Conservation (phyloP, 1,139 yeast genomes). For the Diutina mesorugosa region DNA sequence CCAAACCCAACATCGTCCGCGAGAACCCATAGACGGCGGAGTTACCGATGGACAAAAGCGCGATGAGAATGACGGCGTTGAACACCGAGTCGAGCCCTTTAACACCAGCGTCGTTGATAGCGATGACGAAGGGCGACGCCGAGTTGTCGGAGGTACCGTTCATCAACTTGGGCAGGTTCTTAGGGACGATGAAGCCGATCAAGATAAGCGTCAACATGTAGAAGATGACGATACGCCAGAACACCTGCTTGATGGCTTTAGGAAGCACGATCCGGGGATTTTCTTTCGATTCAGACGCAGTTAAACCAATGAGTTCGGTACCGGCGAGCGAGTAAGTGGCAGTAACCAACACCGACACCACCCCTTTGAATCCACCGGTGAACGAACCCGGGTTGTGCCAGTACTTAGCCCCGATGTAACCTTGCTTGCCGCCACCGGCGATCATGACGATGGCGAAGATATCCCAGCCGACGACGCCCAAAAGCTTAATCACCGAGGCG, state of each 20-base stretch:
- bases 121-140: conserved; percentile 46
- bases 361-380: conserved; percentile 48
- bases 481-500: conserved; percentile 44
- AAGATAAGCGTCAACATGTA: conserved; percentile 28
- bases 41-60: conserved; percentile 32
- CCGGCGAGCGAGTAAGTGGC: conserved; percentile 38
- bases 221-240: conserved; percentile 28
- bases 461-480: conserved; percentile 55
- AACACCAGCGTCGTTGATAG: conserved; percentile 41
- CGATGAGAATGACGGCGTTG: conserved; percentile 27
- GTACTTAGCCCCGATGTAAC: conserved; percentile 41
- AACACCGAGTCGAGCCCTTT: conserved; percentile 29
- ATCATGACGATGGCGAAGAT: conserved; percentile 56
- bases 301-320: conserved; percentile 69
- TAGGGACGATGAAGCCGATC: conserved; percentile 29
- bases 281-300: conserved; percentile 56
- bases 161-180: background rate
- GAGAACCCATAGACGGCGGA: conserved; percentile 33
- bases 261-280: conserved; percentile 28
- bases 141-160: background rate
- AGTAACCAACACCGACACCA: conserved; percentile 25
- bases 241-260: conserved; percentile 29
- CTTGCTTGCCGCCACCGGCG: conserved; percentile 44
- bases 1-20: conserved; percentile 26
- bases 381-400: conserved; percentile 58